Percentiles rank a stretch among this genome's conserved stretches.
Evolutionary conservation across 352 stramenopile species (phyloP).

Genomic region (Globisporangium spiculum): DNA sequence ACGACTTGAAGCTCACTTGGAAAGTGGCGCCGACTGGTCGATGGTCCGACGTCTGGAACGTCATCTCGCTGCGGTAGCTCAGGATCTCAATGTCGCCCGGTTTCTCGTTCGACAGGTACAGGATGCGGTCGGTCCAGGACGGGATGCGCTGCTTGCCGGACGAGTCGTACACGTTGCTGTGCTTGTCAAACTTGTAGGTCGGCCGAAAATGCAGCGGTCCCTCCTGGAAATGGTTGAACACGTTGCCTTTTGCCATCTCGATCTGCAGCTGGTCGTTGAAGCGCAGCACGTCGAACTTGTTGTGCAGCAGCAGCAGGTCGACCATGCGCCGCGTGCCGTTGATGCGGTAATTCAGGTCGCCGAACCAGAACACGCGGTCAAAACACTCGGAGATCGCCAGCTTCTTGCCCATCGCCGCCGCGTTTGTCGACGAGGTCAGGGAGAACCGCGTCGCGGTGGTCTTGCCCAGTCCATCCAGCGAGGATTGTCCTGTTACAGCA

Average conservation of each 20-base stretch:
- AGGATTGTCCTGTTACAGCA: slow-evolving; percentile 5
- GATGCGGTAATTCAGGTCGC: slow-evolving; percentile 94
- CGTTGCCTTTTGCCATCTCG: slow-evolving; percentile 71
- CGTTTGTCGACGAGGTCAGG: slow-evolving; percentile 12
- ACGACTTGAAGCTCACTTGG: slow-evolving; percentile 40
- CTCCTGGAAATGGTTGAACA: slow-evolving; percentile 91
- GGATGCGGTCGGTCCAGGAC: slow-evolving; percentile 95
- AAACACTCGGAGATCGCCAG: slow-evolving; percentile 54
- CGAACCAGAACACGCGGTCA: slow-evolving; percentile 93
- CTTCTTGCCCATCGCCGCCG: slow-evolving; percentile 5
- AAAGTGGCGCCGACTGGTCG: slow-evolving; percentile 68
- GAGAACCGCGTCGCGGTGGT: slow-evolving; percentile 33
- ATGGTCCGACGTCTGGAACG: slow-evolving; percentile 73
- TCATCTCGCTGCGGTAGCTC: slow-evolving; percentile 64
- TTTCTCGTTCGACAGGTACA: slow-evolving; percentile 72
- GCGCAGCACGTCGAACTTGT: slow-evolving; percentile 79
- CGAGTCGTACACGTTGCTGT: slow-evolving; percentile 90
- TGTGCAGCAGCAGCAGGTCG: slow-evolving; percentile 67
- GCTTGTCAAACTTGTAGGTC: slow-evolving; percentile 97
- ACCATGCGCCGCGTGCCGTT: slow-evolving; percentile 89
- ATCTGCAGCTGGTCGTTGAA: slow-evolving; percentile 90
- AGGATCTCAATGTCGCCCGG: slow-evolving; percentile 47
- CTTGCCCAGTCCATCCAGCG: slow-evolving; percentile 27
- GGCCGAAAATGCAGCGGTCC: slow-evolving; percentile 90
- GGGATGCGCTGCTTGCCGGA: slow-evolving; percentile 93